Conservation (phyloP, 2,329 filamentous ascomycete genomes). For the Lachnum nothofagi region DNA sequence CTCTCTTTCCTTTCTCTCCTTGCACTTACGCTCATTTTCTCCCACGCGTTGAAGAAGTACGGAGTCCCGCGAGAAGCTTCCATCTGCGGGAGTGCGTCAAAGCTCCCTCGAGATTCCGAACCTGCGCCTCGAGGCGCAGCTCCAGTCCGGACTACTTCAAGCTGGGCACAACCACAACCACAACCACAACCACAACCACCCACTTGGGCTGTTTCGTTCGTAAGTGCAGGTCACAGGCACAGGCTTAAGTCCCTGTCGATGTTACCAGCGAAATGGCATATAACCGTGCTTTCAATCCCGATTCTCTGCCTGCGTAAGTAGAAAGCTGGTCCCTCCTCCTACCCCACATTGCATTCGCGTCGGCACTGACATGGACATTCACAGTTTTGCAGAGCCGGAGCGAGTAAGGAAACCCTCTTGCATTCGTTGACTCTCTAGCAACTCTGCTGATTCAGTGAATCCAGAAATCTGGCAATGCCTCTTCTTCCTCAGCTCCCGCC, state of each 20-base stretch:
- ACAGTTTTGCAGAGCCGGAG: constrained; percentile 50
- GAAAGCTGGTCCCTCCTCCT: constrained; percentile 5
- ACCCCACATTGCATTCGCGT: constrained; percentile 1
- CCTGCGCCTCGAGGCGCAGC: neutral
- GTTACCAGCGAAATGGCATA: constrained; percentile 68
- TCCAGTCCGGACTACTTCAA: too few species aligned
- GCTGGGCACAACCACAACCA: too few species aligned
- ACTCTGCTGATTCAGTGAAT: too few species aligned
- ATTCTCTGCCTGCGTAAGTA: constrained; percentile 84
- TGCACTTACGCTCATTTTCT: too few species aligned
- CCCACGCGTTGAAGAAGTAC: too few species aligned
- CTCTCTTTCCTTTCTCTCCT: too few species aligned
- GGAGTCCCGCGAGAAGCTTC: too few species aligned
- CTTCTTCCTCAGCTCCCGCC: too few species aligned
- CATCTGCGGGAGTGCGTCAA: neutral
- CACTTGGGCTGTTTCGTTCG: neutral
- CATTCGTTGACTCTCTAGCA: too few species aligned
- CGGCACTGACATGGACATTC: constrained; percentile 14
- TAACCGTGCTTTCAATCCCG: constrained; percentile 87
- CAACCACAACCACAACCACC: neutral
- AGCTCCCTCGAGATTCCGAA: neutral
- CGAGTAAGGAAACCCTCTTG: too few species aligned
- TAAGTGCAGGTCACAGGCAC: neutral
- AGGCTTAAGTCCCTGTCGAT: neutral
- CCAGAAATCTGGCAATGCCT: too few species aligned